A percentile compares a stretch with the other conserved stretches of the same genome.
Evolutionary conservation across 805 yeast genomes (phyloP).

Genomic region (Candida broadrunensis): DNA sequence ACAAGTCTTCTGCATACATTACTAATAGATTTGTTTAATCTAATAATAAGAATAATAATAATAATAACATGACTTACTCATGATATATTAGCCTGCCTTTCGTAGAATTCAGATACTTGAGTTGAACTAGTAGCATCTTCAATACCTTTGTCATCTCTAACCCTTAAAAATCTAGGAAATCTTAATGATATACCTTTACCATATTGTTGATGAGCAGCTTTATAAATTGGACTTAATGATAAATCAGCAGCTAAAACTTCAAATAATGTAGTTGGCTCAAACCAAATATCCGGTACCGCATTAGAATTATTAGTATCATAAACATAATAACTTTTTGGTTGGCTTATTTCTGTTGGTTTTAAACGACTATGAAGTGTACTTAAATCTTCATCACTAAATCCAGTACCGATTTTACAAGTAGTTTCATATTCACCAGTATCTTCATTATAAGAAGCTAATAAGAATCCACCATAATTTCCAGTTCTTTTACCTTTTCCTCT

Average conservation of each 20-base stretch:
- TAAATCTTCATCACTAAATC: conserved; percentile 83
- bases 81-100: conserved; percentile 54
- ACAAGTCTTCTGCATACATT: too few relatives aligned
- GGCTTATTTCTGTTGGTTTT: conserved; percentile 60
- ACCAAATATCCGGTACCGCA: conserved; percentile 91
- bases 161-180: conserved; percentile 81
- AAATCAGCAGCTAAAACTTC: conserved; percentile 92
- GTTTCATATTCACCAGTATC: conserved; percentile 94
- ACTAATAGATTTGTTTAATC: too few relatives aligned
- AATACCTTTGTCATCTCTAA: conserved; percentile 80
- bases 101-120: conserved; percentile 81
- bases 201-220: conserved; percentile 70
- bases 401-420: conserved; percentile 96
- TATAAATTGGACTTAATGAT: conserved; percentile 83
- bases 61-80: conserved; percentile 6
- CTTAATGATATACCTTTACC: conserved; percentile 85
- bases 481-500: conserved; percentile 93
- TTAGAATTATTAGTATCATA: conserved; percentile 59
- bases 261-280: conserved; percentile 79
- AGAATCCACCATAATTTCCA: conserved; percentile 91
- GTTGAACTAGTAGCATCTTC: conserved; percentile 87
- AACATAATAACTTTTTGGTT: conserved; percentile 65
- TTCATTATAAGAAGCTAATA: conserved; percentile 84
- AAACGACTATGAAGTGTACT: conserved; percentile 56
- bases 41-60: too few relatives aligned